Percentiles rank a stretch among this genome's conserved stretches.
These are phyloP conservation scores for Penicillium janthinellum DNA, from an alignment of 2,329 filamentous ascomycete species.

Conservation along the genomic window DNA sequence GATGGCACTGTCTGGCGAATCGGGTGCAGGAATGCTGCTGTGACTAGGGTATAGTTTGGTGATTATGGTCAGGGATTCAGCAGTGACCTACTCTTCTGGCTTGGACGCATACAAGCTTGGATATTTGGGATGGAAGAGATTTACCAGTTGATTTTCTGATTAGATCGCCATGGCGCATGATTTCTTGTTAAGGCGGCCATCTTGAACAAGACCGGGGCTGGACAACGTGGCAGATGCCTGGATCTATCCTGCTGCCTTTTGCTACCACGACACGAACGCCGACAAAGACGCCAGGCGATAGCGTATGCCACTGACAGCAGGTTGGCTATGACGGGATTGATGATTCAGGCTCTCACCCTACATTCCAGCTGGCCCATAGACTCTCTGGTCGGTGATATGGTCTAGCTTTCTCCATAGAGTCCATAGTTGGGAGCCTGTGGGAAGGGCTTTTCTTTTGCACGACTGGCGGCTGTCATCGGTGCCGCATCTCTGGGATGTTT, in stretches of 20 bases:
- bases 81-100: neutral
- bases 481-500: too few relatives aligned
- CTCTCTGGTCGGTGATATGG: neutral
- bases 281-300: neutral
- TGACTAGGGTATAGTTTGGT: neutral
- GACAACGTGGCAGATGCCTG: slow-evolving; percentile 5
- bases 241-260: neutral
- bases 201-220: slow-evolving; percentile 1
- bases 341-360: neutral
- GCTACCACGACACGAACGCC: slow-evolving; percentile 1
- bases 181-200: neutral
- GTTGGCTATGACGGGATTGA: neutral
- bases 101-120: neutral
- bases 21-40: neutral
- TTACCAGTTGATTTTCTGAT: too few relatives aligned
- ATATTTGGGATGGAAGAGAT: too few relatives aligned
- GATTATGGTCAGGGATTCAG: neutral
- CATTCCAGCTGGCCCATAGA: neutral
- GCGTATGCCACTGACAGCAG: neutral
- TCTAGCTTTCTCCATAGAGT: neutral
- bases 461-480: too few relatives aligned
- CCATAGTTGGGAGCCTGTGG: too few relatives aligned
- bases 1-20: neutral
- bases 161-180: neutral
- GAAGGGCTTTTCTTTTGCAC: neutral